Conservation (phyloP, 352 stramenopile genomes). For the Phytophthora rubi region DNA sequence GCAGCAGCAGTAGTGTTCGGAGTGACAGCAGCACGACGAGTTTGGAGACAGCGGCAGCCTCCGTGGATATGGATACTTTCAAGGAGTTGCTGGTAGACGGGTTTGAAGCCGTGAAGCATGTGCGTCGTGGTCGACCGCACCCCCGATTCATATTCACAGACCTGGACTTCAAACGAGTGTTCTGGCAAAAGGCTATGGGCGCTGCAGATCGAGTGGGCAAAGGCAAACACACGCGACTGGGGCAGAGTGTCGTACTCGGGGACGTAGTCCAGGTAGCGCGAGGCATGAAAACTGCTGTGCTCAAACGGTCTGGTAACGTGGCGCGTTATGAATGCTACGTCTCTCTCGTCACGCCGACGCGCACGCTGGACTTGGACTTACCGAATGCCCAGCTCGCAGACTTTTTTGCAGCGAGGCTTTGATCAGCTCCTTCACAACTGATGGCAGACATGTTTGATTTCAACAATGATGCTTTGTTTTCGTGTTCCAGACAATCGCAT, state of each 20-base stretch:
- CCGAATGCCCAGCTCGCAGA: constrained; percentile 57
- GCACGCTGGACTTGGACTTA: constrained; percentile 78
- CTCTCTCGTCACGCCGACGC: constrained; percentile 70
- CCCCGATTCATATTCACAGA: constrained; percentile 72
- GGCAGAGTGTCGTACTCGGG: constrained; percentile 69
- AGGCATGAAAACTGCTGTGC: constrained; percentile 80
- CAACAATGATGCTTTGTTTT: too few species aligned
- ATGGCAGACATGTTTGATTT: not conserved
- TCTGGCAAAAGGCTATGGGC: constrained; percentile 74
- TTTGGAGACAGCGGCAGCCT: constrained; percentile 33
- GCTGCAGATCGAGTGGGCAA: constrained; percentile 50
- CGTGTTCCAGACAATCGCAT: too few species aligned
- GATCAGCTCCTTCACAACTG: constrained; percentile 52
- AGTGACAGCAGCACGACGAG: constrained; percentile 29
- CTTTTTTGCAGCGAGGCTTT: constrained; percentile 69
- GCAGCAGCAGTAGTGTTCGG: constrained; percentile 28
- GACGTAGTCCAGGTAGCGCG: constrained; percentile 76
- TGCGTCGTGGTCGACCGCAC: constrained; percentile 68
- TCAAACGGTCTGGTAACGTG: constrained; percentile 77
- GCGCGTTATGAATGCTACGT: constrained; percentile 76
- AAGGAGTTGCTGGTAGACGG: constrained; percentile 72
- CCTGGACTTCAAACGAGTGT: constrained; percentile 80
- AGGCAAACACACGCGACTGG: constrained; percentile 68
- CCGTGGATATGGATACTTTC: constrained; percentile 61
- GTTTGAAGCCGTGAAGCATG: constrained; percentile 80